These are phyloP conservation scores for Tephrocybe sp. DNA, from an alignment of 768 basidiomycete genomes.

Conservation along the genomic window DNA sequence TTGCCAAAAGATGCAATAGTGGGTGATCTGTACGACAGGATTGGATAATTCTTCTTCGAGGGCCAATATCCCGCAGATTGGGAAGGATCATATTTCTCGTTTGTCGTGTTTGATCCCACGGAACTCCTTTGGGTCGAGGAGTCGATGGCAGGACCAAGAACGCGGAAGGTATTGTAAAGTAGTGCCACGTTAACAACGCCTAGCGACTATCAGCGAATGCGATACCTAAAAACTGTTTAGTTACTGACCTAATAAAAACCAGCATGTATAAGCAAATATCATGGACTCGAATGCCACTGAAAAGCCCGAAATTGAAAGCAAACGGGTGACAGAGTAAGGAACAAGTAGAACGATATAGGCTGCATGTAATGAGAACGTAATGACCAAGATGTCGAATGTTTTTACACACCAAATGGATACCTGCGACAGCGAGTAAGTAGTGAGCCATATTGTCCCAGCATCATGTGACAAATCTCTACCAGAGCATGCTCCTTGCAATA, in stretches of 20 bases:
- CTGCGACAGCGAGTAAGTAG: constrained; percentile 29
- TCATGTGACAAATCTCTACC: constrained; percentile 41
- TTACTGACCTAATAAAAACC: constrained; percentile 54
- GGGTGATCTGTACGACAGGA: constrained; percentile 8
- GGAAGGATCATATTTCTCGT: constrained; percentile 17
- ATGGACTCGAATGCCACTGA: constrained; percentile 43
- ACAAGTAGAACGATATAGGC: constrained; percentile 61
- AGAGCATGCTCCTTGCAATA: constrained; percentile 70
- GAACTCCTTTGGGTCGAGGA: constrained; percentile 27
- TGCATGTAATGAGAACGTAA: constrained; percentile 23
- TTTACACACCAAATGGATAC: constrained; percentile 57
- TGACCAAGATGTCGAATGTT: background rate
- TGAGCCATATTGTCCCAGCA: background rate
- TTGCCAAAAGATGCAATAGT: constrained; percentile 12
- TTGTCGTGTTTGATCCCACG: constrained; percentile 22
- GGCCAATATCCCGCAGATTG: constrained; percentile 8
- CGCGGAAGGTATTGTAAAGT: constrained; percentile 68
- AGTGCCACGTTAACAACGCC: constrained; percentile 65
- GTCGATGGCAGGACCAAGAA: constrained; percentile 55
- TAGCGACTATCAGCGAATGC: constrained; percentile 23
- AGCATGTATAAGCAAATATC: constrained; percentile 47
- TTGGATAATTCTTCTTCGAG: constrained; percentile 18
- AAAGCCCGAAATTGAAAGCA: constrained; percentile 49
- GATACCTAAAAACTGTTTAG: background rate
- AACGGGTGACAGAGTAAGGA: constrained; percentile 53